Percentiles rank a stretch among this genome's conserved stretches.
Evolutionary conservation across 805 yeast genomes (phyloP).

Genomic region (Starmerella vitae): DNA sequence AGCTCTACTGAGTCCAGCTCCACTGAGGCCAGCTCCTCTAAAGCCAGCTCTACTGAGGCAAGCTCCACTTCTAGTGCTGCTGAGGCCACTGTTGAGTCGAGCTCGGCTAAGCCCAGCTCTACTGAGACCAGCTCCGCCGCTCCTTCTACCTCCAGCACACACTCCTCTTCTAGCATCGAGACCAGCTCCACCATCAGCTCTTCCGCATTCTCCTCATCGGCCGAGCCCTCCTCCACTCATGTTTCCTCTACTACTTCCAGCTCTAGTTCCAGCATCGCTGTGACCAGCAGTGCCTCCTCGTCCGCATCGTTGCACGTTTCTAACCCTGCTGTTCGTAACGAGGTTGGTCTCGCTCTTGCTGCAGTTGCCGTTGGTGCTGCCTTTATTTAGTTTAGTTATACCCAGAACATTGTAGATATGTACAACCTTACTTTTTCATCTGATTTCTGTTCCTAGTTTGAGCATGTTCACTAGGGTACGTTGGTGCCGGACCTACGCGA

Average conservation of each 20-base stretch:
- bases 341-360: not conserved
- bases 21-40: slow-evolving; percentile 5
- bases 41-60: slow-evolving; percentile 1
- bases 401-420: no score
- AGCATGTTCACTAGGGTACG: no score
- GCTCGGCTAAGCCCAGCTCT: not conserved
- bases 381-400: not conserved
- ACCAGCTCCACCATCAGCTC: no score
- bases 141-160: not conserved
- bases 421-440: no score
- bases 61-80: not conserved
- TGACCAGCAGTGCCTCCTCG: not conserved
- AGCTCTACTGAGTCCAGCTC: slow-evolving; percentile 9
- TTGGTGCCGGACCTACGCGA: slow-evolving; percentile 3
- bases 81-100: not conserved
- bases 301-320: not conserved
- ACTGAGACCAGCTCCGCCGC: not conserved
- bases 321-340: not conserved
- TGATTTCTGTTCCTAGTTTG: no score
- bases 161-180: not conserved
- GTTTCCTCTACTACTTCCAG: not conserved
- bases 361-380: slow-evolving; percentile 2
- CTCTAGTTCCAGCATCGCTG: not conserved
- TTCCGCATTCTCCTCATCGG: no score
- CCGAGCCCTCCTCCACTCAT: no score